These are phyloP conservation scores for Saccharomyces uvarum DNA, from an alignment of 1,139 yeast genomes.

Conservation along the genomic window DNA sequence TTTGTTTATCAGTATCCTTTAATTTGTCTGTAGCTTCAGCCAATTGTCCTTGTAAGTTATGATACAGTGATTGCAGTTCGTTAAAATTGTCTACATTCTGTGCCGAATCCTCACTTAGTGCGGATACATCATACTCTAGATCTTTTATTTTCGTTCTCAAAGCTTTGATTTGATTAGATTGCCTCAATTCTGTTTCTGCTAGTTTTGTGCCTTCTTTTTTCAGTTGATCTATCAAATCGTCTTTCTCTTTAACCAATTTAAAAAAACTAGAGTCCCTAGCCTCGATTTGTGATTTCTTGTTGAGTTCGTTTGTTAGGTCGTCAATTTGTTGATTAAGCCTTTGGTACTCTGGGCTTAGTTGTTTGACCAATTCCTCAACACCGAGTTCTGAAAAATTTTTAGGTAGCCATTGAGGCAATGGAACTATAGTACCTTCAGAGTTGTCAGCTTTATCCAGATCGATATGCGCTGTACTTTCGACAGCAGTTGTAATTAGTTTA, in stretches of 20 bases:
- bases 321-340: slow-evolving; percentile 8
- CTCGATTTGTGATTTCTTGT: slow-evolving; percentile 2
- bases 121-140: slow-evolving; percentile 1
- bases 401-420: slow-evolving; percentile 16
- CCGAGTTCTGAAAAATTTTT: slow-evolving; percentile 11
- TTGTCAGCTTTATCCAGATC: neutral
- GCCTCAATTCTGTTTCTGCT: slow-evolving; percentile 64
- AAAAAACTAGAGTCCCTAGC: slow-evolving; percentile 12
- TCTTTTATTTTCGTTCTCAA: slow-evolving; percentile 43
- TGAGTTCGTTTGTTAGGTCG: slow-evolving; percentile 8
- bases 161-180: slow-evolving; percentile 59
- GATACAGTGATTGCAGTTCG: slow-evolving; percentile 22
- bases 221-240: slow-evolving; percentile 39
- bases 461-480: neutral
- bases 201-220: slow-evolving; percentile 74
- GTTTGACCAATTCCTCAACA: slow-evolving; percentile 18
- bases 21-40: slow-evolving; percentile 26
- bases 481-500: neutral
- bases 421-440: neutral
- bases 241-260: slow-evolving; percentile 27
- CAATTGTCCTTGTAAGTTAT: slow-evolving; percentile 33
- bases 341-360: slow-evolving; percentile 10
- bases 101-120: neutral
- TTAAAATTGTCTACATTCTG: slow-evolving; percentile 42
- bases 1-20: slow-evolving; percentile 5